Conservation (phyloP, 2,329 filamentous ascomycete species). For the Zymoseptoria brevis region DNA sequence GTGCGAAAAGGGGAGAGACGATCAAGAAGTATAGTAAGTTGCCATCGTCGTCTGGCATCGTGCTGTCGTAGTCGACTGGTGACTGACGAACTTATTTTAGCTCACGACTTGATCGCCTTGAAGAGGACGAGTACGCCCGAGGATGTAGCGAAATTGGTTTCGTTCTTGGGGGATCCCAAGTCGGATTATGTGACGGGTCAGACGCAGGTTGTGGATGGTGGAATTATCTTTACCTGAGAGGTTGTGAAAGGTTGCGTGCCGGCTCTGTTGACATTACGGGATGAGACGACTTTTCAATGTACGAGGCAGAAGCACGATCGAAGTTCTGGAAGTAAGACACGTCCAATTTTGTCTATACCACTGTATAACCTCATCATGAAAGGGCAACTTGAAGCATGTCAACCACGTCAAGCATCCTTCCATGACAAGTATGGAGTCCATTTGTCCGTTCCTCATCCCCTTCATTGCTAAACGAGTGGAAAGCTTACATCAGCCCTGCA, state of each 20-base stretch:
- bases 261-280: not conserved
- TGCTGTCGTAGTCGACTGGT: not conserved
- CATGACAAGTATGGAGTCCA: not conserved
- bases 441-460: not conserved
- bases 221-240: constrained; percentile 27
- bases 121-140: constrained; percentile 52
- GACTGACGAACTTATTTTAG: too few relatives aligned
- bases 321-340: not conserved
- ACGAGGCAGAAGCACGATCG: not conserved
- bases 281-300: not conserved
- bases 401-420: not conserved
- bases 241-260: not conserved
- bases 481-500: not conserved
- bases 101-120: constrained; percentile 46
- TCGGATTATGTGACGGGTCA: constrained; percentile 60
- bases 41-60: not conserved
- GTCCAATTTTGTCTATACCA: not conserved
- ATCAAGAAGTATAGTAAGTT: constrained; percentile 45
- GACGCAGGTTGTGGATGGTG: constrained; percentile 47
- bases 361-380: not conserved
- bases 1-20: constrained; percentile 36
- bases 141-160: constrained; percentile 57
- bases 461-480: not conserved
- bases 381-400: not conserved
- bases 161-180: constrained; percentile 52